Conservation (phyloP, 345 rosid species). For the Gossypium raimondii region DNA sequence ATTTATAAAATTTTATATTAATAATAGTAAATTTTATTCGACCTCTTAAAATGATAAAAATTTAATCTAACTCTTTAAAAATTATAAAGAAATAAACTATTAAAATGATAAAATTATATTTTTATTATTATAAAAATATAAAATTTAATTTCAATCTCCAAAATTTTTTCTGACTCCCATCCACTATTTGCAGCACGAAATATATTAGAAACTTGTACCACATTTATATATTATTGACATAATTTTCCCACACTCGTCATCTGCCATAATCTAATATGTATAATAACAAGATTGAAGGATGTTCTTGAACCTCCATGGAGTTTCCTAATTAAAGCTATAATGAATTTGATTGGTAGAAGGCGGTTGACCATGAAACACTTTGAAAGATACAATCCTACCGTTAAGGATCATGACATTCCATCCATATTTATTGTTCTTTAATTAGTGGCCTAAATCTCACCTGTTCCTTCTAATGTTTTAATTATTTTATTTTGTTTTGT, state of each 20-base stretch:
- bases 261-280: too few relatives aligned
- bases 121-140: rapidly evolving
- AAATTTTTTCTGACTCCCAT: too few relatives aligned
- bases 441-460: neutral
- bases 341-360: neutral
- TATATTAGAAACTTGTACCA: too few relatives aligned
- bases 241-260: too few relatives aligned
- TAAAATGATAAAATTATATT: too few relatives aligned
- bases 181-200: too few relatives aligned
- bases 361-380: neutral
- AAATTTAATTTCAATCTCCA: rapidly evolving
- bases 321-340: neutral
- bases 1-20: too few relatives aligned
- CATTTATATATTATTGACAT: too few relatives aligned
- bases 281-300: too few relatives aligned
- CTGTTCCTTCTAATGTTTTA: neutral
- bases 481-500: neutral
- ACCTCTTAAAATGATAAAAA: too few relatives aligned
- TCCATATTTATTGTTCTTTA: neutral
- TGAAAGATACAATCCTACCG: neutral
- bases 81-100: too few relatives aligned
- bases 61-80: rapidly evolving
- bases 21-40: rapidly evolving
- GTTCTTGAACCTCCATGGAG: neutral
- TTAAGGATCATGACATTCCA: neutral